phyloP scores from a whole-genome alignment of 2,329 filamentous ascomycete genomes.

The Epichloe hybrida region DNA sequence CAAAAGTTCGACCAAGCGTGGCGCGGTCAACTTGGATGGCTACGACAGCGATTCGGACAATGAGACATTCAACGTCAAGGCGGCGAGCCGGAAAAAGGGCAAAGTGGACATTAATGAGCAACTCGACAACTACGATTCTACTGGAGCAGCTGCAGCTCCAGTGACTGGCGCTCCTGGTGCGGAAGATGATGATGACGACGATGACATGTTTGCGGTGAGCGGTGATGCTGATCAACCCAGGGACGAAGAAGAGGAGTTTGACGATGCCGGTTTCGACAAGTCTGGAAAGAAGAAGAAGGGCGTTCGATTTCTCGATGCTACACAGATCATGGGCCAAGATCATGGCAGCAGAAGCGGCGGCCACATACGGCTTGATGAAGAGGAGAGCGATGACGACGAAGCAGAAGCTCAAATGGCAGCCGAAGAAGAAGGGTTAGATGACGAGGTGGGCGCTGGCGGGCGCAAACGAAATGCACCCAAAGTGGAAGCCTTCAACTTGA shows the following conservation, averaged over 20 bases:
- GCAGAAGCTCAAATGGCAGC: conserved; percentile 59
- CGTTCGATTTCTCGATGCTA: conserved; percentile 44
- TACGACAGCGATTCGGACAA: conserved; percentile 92
- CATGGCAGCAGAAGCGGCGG: conserved; percentile 59
- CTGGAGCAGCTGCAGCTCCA: conserved; percentile 26
- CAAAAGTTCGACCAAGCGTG: conserved; percentile 66
- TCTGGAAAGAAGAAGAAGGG: conserved; percentile 46
- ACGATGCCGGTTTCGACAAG: conserved; percentile 18
- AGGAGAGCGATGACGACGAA: conserved; percentile 46
- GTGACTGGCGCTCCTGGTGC: conserved; percentile 13
- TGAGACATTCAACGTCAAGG: conserved; percentile 71
- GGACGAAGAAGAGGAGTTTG: conserved; percentile 32
- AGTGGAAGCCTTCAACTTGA: conserved; percentile 93
- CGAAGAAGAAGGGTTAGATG: conserved; percentile 64
- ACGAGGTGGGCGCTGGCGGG: conserved; percentile 79
- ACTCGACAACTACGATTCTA: conserved; percentile 40
- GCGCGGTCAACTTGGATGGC: conserved; percentile 89
- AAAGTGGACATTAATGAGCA: conserved; percentile 37
- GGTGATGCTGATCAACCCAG: conserved; percentile 28
- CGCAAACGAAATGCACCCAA: conserved; percentile 89
- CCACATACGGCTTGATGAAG: conserved; percentile 48
- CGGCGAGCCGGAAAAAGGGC: conserved; percentile 42
- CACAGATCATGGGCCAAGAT: conserved; percentile 68
- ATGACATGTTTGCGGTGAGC: conserved; percentile 74
- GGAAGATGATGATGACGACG: conserved; percentile 42